Evolutionary conservation across 495 filamentous ascomycete genomes (phyloP), one percentile per base, ranked within the genome.

Genomic region (Bacidia gigantensis): DNA sequence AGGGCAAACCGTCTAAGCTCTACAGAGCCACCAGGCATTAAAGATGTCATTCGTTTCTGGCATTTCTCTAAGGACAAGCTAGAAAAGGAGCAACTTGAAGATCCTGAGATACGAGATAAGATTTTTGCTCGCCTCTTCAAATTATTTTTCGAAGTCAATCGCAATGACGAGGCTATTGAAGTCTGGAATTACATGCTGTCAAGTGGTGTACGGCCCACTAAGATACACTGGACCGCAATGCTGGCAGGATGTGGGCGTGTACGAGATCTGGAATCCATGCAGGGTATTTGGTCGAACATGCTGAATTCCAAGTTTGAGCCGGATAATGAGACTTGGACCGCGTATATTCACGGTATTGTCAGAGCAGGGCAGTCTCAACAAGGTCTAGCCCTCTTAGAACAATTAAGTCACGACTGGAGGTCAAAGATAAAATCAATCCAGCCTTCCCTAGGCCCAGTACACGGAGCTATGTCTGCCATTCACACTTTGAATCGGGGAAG

Each of bases 221-320:
- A 76, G 12, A 69, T 62, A 49, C 80, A 81, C 0, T 86, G 77
- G 77, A 76, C 72, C 35, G 64, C 71, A 24, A 84, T 86, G 78
- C 69, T 87, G 22, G 56, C 68, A 23, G 84, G 82, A 17, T 80
- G 74, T 55, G 63, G 62, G 54, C 65, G 61, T 18, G 64, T 71
- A 12, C 52, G 62, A 21, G 76, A 83, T 54, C 14, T 64, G 14
- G 55, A 67, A 10, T 74, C 70, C 3, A 56, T 85, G 47, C 72
- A 78, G 41, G 63, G 64, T 0, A 68, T 84, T 11, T 87, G 83
- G 83, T 26, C 57, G 1, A 73, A 71, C 51, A 71, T 86, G 67
- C 32, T 69, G 2, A 53, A 24, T 0, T 71, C 77, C 0, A 73
- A 70, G 0, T 55, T 78, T 0, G 53, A 72, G 58, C 76, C 83